Evolutionary conservation across 1,284 basidiomycete genomes (phyloP).

Genomic region (Sporisorium graminicola): DNA sequence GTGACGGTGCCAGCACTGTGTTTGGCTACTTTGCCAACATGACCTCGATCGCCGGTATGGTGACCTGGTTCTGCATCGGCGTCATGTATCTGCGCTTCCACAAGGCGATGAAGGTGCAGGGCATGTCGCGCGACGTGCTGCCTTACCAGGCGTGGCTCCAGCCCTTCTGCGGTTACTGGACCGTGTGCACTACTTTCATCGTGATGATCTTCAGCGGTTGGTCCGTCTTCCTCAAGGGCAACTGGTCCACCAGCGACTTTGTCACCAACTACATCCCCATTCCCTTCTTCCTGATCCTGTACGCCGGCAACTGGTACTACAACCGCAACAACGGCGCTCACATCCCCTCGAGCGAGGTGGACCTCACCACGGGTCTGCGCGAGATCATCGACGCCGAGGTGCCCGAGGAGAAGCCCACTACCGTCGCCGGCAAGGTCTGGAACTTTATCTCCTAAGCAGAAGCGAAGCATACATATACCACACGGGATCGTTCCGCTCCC

Average conservation of each 20-base stretch:
- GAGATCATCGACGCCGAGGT: slow-evolving; percentile 59
- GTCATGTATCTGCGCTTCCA: slow-evolving; percentile 82
- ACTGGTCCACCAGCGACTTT: slow-evolving; percentile 73
- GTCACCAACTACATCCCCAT: slow-evolving; percentile 85
- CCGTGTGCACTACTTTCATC: slow-evolving; percentile 37
- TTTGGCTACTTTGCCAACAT: slow-evolving; percentile 75
- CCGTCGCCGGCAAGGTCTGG: slow-evolving; percentile 52
- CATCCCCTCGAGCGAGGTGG: slow-evolving; percentile 46
- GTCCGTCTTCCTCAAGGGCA: slow-evolving; percentile 60
- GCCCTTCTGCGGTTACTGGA: slow-evolving; percentile 64
- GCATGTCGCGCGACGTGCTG: slow-evolving; percentile 73
- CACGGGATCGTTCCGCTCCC: no score
- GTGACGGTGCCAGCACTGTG: slow-evolving; percentile 72
- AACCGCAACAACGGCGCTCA: slow-evolving; percentile 71
- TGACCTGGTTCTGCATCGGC: slow-evolving; percentile 89
- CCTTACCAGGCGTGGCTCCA: slow-evolving; percentile 73
- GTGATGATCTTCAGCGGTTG: slow-evolving; percentile 71
- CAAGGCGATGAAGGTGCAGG: slow-evolving; percentile 77
- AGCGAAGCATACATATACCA: no score
- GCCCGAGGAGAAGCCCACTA: slow-evolving; percentile 46
- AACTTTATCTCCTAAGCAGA: slow-evolving; percentile 29
- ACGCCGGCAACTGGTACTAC: slow-evolving; percentile 74
- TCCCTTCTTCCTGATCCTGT: slow-evolving; percentile 81
- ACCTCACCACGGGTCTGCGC: slow-evolving; percentile 75
- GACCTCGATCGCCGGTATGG: slow-evolving; percentile 77